Conservation (phyloP, 1,139 yeast species). For the Hanseniaspora uvarum region DNA sequence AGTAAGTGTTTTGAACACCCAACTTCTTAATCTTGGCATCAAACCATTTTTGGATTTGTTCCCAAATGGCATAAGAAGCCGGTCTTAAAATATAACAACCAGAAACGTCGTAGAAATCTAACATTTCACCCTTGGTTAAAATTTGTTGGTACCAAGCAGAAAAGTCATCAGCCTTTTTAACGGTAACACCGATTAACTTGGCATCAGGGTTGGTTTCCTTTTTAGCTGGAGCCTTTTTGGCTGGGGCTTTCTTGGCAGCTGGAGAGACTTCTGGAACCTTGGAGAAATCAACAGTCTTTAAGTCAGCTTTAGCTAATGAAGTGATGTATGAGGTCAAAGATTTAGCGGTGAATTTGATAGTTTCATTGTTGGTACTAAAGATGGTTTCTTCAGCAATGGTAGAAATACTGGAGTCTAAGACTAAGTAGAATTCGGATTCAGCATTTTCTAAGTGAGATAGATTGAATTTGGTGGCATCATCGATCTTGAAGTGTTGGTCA, state of each 20-base stretch:
- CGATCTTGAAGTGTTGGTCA: constrained; percentile 49
- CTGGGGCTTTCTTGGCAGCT: constrained; percentile 19
- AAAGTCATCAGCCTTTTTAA: constrained; percentile 82
- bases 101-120: constrained; percentile 95
- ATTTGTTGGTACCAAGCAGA: constrained; percentile 97
- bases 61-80: constrained; percentile 91
- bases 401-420: constrained; percentile 51
- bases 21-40: constrained; percentile 66
- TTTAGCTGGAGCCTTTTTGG: constrained; percentile 27
- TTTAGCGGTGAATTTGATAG: constrained; percentile 45
- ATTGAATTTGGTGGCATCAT: constrained; percentile 54
- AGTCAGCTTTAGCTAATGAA: constrained; percentile 45
- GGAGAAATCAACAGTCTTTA: constrained; percentile 48
- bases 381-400: constrained; percentile 32
- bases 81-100: constrained; percentile 98
- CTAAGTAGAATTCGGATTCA: constrained; percentile 53
- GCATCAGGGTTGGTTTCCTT: constrained; percentile 61
- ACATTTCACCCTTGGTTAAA: constrained; percentile 90
- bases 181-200: constrained; percentile 90
- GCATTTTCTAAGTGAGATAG: constrained; percentile 47
- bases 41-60: constrained; percentile 80
- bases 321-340: constrained; percentile 45
- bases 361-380: constrained; percentile 50
- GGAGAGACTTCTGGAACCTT: constrained; percentile 38
- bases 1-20: constrained; percentile 91